Evolutionary conservation across 1,139 yeast genomes (phyloP), one percentile per base, ranked within the genome.

Genomic region (Zygosaccharomyces pseudobailii): DNA sequence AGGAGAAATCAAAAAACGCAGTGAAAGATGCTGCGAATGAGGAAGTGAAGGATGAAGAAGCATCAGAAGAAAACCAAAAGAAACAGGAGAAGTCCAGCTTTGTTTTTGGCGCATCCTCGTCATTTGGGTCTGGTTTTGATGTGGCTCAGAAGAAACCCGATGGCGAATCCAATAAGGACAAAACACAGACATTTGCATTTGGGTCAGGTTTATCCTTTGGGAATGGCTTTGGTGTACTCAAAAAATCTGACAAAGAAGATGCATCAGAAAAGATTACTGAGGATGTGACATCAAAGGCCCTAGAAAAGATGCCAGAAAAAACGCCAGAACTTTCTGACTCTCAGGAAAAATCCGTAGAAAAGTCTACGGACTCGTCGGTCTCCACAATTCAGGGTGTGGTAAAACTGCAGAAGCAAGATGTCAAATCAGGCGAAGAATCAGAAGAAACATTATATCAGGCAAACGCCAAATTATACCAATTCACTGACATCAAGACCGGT

Each of bases 351-450:
- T 44, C 51, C 2, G 21, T 51, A 5, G 41, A 50, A 17, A 36
- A 47, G 5, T 44, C 52, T 2, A 24, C 51, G 5, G 41, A 55
- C 17, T 34, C 45, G 34, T 4, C 50, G 40, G 33, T 58, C 55
- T 50, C 60, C 20, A 17, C 42, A 10, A 42, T 42, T 21, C 37
- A 38, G 48, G 48, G 63, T 50, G 52, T 57, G 35, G 65, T 70
- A 22, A 69, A 71, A 32, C 55, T 71, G 19, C 63, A 63, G 47
- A 68, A 79, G 50, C 80, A 80, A 50, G 75, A 74, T 9, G 71
- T 84, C 5, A 79, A 80, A 48, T 88, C 97, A 0, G 98, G 98
- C 2, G 98, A 94, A 66, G 98, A 92, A 65, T 75, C 80, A 47
- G 98, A 94, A 65, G 72, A 72, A 37, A 79, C 87, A 0, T 67